Base-by-base conservation (phyloP, 2,329 filamentous ascomycete species). In the Calonectria montana region DNA sequence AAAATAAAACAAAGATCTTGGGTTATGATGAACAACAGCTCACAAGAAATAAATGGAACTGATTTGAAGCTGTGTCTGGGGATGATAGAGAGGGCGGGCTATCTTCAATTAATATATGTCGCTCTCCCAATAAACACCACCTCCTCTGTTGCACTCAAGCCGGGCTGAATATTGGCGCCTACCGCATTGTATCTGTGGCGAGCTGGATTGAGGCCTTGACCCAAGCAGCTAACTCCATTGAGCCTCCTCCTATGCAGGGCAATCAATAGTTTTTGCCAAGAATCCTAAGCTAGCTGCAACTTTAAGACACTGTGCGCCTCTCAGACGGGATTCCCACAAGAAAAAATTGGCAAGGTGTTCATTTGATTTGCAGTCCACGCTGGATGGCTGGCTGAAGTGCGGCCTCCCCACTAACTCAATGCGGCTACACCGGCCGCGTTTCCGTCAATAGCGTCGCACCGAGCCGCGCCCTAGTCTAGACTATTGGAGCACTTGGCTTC, bases 401-500 rank as follows among this genome's bases (percentile, higher is more conserved):
- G 53, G 53, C 31, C 53, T 57, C 53, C 39, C n/a, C 3, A 25
- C 53, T 57, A 57, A 13, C 53, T 13, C 3, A n/a, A 57, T 39
- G 23, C 8, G n/a, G 53, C 31, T 57, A 57, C 50, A 37, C 53
- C 10, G 29, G n/a, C 50, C 50, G 53, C n/a, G 53, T 57, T 57
- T 57, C 53, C 53, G 53, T 57, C 53, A 57, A 57, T 57, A 37
- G 29, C 53, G 53, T n/a, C 53, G 53, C 53, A 23, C 53, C 53
- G 53, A 57, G 53, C 53, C 53, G 53, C 27, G 12, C 12, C 23
- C 27, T 57, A 57, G 53, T 1, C 31, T 6, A 9, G 10, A 37
- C 18, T 57, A 57, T 39, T 39, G n/a, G n/a, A 8, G 12, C 53
- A 23, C 53, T 57, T 39, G 16, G 13, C 53, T 23, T 13, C 12